Conservation (phyloP, 441 rosid genomes). For the Raphanus hybrid region DNA sequence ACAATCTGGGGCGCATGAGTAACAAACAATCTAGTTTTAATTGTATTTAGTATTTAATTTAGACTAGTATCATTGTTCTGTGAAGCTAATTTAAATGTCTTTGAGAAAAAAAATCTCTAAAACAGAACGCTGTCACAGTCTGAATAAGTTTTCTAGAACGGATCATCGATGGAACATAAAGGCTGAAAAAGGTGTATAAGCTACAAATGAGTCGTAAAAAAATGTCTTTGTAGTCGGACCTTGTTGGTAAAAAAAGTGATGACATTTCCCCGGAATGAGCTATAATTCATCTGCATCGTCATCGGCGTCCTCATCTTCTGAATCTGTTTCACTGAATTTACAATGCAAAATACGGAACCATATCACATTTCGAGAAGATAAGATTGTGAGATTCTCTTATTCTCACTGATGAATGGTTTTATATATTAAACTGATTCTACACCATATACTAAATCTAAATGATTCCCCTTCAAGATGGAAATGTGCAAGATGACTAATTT, state of each 20-base stretch:
- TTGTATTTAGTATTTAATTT: background rate
- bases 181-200: background rate
- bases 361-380: background rate
- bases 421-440: background rate
- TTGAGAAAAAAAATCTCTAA: background rate
- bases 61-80: background rate
- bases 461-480: background rate
- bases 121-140: background rate
- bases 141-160: background rate
- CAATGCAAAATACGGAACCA: slow-evolving; percentile 13
- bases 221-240: background rate
- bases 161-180: background rate
- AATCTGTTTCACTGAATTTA: slow-evolving; percentile 29
- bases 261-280: background rate
- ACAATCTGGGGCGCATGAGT: too few species aligned
- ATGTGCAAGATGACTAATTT: background rate
- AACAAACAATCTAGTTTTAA: background rate
- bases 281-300: slow-evolving; percentile 37
- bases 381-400: background rate
- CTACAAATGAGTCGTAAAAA: background rate
- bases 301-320: slow-evolving; percentile 28
- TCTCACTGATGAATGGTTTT: slow-evolving; percentile 2
- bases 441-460: background rate
- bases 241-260: background rate
- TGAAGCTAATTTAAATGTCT: background rate